Conservation (phyloP, 495 filamentous ascomycete species). For the Aspergillus cristatus region DNA sequence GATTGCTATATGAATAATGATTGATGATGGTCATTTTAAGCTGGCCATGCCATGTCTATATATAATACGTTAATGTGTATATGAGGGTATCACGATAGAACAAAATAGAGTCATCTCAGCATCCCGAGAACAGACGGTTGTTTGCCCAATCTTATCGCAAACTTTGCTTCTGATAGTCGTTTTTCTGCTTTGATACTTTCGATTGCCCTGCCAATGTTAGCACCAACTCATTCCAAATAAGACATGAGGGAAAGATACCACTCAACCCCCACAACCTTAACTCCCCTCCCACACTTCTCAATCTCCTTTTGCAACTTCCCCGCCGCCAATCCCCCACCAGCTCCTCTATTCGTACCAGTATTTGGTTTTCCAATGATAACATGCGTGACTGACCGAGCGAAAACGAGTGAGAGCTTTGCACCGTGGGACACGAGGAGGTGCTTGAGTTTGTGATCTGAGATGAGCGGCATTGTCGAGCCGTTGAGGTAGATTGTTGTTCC, state of each 20-base stretch:
- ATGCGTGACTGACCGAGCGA: slow-evolving; percentile 74
- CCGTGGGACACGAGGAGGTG: slow-evolving; percentile 66
- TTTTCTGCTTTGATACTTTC: slow-evolving; percentile 71
- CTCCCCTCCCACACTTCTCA: slow-evolving; percentile 42
- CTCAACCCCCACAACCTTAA: slow-evolving; percentile 78
- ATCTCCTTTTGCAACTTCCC: slow-evolving; percentile 82
- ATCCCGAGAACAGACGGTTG: too few species aligned
- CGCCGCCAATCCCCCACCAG: slow-evolving; percentile 71
- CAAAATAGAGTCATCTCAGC: too few species aligned
- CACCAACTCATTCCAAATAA: neutral
- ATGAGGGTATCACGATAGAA: too few species aligned
- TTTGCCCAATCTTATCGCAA: too few species aligned
- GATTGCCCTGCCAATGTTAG: slow-evolving; percentile 45
- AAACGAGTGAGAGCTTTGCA: slow-evolving; percentile 53
- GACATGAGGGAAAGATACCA: slow-evolving; percentile 45
- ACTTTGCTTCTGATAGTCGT: slow-evolving; percentile 64
- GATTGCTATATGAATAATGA: too few species aligned
- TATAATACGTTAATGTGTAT: too few species aligned
- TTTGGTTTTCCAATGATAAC: slow-evolving; percentile 67
- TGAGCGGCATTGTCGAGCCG: slow-evolving; percentile 67
- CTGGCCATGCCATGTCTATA: too few species aligned
- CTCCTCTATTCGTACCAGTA: slow-evolving; percentile 33
- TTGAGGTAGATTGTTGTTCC: slow-evolving; percentile 75
- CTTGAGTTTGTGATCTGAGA: slow-evolving; percentile 85
- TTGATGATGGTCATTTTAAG: too few species aligned